Conservation (phyloP, 352 stramenopile genomes). For the Phytophthora ohioensis region DNA sequence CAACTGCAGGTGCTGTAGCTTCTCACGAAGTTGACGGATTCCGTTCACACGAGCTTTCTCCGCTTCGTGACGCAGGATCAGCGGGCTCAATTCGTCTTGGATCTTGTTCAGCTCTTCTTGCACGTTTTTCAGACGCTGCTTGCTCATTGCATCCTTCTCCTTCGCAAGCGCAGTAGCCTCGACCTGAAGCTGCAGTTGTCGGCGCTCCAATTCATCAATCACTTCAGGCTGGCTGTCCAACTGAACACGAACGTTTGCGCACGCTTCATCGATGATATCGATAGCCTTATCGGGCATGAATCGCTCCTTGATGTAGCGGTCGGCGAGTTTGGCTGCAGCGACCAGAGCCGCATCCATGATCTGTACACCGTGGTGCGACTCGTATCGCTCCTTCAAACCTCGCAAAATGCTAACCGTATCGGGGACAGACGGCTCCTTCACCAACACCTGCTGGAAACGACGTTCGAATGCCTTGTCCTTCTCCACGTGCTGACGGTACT, state of each 20-base stretch:
- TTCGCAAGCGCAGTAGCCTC: slow-evolving; percentile 94
- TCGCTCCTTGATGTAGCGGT: slow-evolving; percentile 93
- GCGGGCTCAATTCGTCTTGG: slow-evolving; percentile 90
- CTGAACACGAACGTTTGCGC: slow-evolving; percentile 91
- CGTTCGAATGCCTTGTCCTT: slow-evolving; percentile 98
- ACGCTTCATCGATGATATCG: slow-evolving; percentile 96
- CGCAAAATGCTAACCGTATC: slow-evolving; percentile 97
- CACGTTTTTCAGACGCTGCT: slow-evolving; percentile 90
- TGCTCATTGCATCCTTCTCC: slow-evolving; percentile 95
- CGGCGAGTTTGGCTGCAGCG: slow-evolving; percentile 93
- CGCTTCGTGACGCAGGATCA: slow-evolving; percentile 92
- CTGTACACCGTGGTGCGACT: slow-evolving; percentile 96
- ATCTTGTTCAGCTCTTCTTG: slow-evolving; percentile 93
- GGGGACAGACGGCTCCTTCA: slow-evolving; percentile 95
- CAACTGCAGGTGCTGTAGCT: slow-evolving; percentile 92
- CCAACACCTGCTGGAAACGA: slow-evolving; percentile 97
- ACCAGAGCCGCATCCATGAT: slow-evolving; percentile 96
- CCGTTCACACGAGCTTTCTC: slow-evolving; percentile 95
- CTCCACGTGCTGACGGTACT: slow-evolving; percentile 98
- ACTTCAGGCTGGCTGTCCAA: slow-evolving; percentile 96
- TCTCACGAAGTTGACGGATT: slow-evolving; percentile 93
- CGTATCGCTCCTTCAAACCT: slow-evolving; percentile 96
- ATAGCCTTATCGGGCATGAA: slow-evolving; percentile 96
- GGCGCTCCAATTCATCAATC: slow-evolving; percentile 96
- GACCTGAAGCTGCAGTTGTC: slow-evolving; percentile 96